phyloP scores from a whole-genome alignment of 768 basidiomycete species.

The Mycena galericulata region DNA sequence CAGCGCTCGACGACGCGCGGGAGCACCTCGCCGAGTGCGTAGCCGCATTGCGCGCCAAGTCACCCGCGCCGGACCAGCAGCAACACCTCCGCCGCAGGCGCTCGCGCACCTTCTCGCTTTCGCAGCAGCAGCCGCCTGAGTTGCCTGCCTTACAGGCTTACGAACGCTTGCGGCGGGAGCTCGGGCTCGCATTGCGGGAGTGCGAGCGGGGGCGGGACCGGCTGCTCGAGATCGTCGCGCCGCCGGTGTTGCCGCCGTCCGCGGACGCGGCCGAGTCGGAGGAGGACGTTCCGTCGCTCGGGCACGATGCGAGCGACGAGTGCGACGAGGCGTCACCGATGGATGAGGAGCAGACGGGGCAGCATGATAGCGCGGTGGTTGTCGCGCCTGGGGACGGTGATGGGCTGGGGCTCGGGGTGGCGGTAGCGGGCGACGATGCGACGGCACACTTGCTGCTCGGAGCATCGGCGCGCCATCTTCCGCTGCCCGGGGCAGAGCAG shows the following conservation, averaged over 20 bases:
- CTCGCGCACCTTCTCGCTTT: constrained; percentile 31
- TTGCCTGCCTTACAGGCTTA: constrained; percentile 75
- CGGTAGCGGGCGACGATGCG: constrained; percentile 62
- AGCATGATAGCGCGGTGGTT: constrained; percentile 35
- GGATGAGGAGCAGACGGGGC: constrained; percentile 43
- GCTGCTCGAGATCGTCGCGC: constrained; percentile 68
- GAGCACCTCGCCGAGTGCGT: constrained; percentile 76
- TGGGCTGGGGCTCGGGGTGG: constrained; percentile 37
- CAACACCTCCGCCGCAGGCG: constrained; percentile 31
- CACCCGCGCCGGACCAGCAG: constrained; percentile 37
- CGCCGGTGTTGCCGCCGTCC: constrained; percentile 45
- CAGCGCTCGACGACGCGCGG: constrained; percentile 78
- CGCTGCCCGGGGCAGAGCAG: constrained; percentile 79
- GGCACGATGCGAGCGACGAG: constrained; percentile 56
- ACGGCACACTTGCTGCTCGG: constrained; percentile 65
- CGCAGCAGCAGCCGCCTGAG: constrained; percentile 40
- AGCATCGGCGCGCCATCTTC: constrained; percentile 65
- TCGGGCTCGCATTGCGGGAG: constrained; percentile 83
- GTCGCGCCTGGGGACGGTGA: constrained; percentile 31
- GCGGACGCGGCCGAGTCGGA: constrained; percentile 53
- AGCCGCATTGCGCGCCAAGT: constrained; percentile 60
- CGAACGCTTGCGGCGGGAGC: constrained; percentile 79
- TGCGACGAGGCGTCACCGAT: constrained; percentile 57
- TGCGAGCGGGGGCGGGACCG: constrained; percentile 84
- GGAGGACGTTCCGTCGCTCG: constrained; percentile 63